Conservation (phyloP, 495 filamentous ascomycete genomes). For the Umbilicaria muhlenbergii region DNA sequence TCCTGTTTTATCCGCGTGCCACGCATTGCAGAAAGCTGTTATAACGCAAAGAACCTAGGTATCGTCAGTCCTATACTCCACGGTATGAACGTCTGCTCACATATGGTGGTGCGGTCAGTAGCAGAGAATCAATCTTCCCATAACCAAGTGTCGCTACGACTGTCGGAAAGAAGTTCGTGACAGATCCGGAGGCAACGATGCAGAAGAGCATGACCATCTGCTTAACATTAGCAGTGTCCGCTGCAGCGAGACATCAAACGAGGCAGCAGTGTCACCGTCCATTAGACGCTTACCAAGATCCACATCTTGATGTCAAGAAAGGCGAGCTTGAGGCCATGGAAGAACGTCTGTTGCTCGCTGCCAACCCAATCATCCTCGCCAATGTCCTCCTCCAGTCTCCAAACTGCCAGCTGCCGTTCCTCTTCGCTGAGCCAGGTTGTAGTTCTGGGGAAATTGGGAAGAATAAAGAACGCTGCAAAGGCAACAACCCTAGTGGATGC, state of each 20-base stretch:
- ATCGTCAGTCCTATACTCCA: too few species aligned
- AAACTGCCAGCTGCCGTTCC: constrained; percentile 50
- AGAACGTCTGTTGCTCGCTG: constrained; percentile 45
- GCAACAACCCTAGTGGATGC: constrained; percentile 33
- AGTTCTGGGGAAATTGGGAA: constrained; percentile 71
- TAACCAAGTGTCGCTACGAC: constrained; percentile 64
- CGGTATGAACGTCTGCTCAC: too few species aligned
- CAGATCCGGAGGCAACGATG: constrained; percentile 54
- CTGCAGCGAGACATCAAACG: background rate
- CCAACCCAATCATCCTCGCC: constrained; percentile 62
- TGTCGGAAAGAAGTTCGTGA: constrained; percentile 85
- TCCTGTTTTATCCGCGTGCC: constrained; percentile 63
- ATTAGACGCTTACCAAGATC: constrained; percentile 36
- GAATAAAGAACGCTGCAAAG: constrained; percentile 36
- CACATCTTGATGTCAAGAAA: constrained; percentile 58
- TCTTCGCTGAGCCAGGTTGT: constrained; percentile 57
- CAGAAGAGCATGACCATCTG: constrained; percentile 53
- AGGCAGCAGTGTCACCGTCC: background rate
- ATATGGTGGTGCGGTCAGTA: constrained; percentile 66
- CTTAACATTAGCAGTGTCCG: background rate
- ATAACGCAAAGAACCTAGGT: constrained; percentile 44
- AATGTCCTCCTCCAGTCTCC: constrained; percentile 62
- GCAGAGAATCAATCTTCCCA: constrained; percentile 48
- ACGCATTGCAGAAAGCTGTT: constrained; percentile 54
- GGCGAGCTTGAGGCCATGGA: constrained; percentile 54